Evolutionary conservation across 164 flowering plant species (phyloP), one percentile per base, ranked within the genome.

Genomic region (Aristolochia contorta): DNA sequence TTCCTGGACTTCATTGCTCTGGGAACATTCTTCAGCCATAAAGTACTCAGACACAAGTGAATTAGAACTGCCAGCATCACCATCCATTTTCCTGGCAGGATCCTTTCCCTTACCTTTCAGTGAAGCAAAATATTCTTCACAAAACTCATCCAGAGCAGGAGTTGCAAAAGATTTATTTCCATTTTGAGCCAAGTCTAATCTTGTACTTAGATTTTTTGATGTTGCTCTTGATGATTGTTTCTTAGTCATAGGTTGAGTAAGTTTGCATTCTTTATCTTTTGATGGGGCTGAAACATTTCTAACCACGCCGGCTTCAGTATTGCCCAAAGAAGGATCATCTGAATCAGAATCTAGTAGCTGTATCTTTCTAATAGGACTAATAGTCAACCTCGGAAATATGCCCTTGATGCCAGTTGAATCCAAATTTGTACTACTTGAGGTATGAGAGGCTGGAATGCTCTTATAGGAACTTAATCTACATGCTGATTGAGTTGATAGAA

Each of bases 291-390:
- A 71, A 58, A 37, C 48, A 56, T 52, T 57, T 59, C 37, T 55
- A 58, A 33, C 50, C 49, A 54, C 62, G 46, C 63, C 54, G 23
- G 16, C 54, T 18, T 30, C 51, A 64, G 67, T 65, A 51, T 67
- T 73, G 60, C 20, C 43, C 7, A 22, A 54, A 45, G 78, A 66
- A 62, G 80, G 72, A 60, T 83, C 95, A 68, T 89, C 93, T n/a
- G 81, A 71, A 62, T 88, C 96, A 65, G 91, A 89, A 75, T 89
- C 95, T 74, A 93, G 60, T 67, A 89, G 69, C 77, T 80, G 89
- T 63, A 87, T 84, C 74, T 71, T 84, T 75, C 97, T 72, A 54
- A 89, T 74, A 64, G 98, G 97, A 61, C 96, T 86, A 53, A 70
- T 53, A 47, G 82, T 77, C 57, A 77, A 65, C 50, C 78, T 74